Evolutionary conservation across 257 asterid species (phyloP), one percentile per base, ranked within the genome.

Genomic region (Agastache rugosa): DNA sequence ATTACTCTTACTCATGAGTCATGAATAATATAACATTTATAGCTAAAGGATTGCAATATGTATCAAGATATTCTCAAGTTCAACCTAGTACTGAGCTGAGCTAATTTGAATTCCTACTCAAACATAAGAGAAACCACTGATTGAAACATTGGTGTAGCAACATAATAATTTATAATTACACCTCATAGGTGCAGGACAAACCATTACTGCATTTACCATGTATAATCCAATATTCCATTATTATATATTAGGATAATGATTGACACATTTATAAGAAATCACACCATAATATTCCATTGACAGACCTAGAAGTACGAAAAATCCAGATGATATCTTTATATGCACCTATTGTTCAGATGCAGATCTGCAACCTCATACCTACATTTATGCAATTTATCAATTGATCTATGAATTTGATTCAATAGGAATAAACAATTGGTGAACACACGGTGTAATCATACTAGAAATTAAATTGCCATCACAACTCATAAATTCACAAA

Each of bases 361-460:
- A 53, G 79, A 73, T 77, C 77, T 68, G 62, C 72, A 62, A 31
- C 44, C 61, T 25, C 37, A 16, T 22, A 10, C 8, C 19, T 23
- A 50, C 3, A 51, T 20, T 64, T 0, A 59, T 25, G 69, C 8
- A 41, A 16, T 6, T 16, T 23, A 39, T 67, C 78, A 22, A 23
- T 58, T 29, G 71, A 75, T 27, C 20, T 14, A 50, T 70, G 53
- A 44, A 25, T 39, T 75, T 51, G 6, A 39, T 23, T 22, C 16
- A 58, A 5, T 44, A 3, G 4, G 34, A 15, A 3, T 34, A 48
- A 15, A 27, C 4, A 23, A 39, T 31, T 47, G 48, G 10, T 35
- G 41, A 70, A 64, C 9, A 42, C 63, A 8, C 23, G 50, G 55
- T 29, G 56, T 25, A 48, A 58, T 58, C 10, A 29, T 23, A 34